These are phyloP conservation scores for Grifola frondosa DNA, from an alignment of 1,284 basidiomycete genomes.

Conservation along the genomic window DNA sequence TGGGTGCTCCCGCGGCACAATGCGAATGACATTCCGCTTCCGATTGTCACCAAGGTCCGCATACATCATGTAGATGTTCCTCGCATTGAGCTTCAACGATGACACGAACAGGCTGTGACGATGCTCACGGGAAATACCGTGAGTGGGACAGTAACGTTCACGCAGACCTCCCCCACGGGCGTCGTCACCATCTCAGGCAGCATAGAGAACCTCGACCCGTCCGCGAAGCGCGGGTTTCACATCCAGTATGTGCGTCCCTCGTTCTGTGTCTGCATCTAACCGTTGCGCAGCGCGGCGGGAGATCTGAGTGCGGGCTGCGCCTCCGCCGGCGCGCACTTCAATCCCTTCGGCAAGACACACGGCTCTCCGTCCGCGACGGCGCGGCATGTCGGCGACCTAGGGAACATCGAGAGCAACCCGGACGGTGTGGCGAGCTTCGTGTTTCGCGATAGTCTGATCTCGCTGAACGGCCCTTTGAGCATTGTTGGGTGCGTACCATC, in stretches of 20 bases:
- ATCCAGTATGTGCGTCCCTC: slow-evolving; percentile 58
- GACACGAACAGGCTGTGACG: slow-evolving; percentile 54
- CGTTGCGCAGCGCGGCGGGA: slow-evolving; percentile 54
- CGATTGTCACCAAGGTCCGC: slow-evolving; percentile 15
- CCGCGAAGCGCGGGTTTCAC: slow-evolving; percentile 71
- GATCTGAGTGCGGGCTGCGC: slow-evolving; percentile 68
- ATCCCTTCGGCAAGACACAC: slow-evolving; percentile 66
- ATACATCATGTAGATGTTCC: too few relatives aligned
- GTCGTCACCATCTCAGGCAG: slow-evolving; percentile 65
- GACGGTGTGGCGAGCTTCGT: slow-evolving; percentile 58
- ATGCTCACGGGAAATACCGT: slow-evolving; percentile 64
- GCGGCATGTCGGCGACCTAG: slow-evolving; percentile 79
- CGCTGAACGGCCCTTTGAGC: slow-evolving; percentile 68
- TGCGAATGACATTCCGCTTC: slow-evolving; percentile 5
- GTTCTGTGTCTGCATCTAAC: not conserved
- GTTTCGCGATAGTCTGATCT: slow-evolving; percentile 61
- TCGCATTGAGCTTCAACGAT: not conserved
- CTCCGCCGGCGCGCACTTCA: slow-evolving; percentile 76
- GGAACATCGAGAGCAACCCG: slow-evolving; percentile 67
- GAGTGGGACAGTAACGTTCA: slow-evolving; percentile 65
- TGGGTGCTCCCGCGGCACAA: slow-evolving; percentile 14
- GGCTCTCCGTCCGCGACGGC: slow-evolving; percentile 57
- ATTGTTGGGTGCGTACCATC: slow-evolving; percentile 59
- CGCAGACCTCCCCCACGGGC: slow-evolving; percentile 50
- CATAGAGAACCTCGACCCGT: slow-evolving; percentile 59